These are phyloP conservation scores for Xerocomellus amylosporus DNA, from an alignment of 768 basidiomycete species.

Conservation along the genomic window DNA sequence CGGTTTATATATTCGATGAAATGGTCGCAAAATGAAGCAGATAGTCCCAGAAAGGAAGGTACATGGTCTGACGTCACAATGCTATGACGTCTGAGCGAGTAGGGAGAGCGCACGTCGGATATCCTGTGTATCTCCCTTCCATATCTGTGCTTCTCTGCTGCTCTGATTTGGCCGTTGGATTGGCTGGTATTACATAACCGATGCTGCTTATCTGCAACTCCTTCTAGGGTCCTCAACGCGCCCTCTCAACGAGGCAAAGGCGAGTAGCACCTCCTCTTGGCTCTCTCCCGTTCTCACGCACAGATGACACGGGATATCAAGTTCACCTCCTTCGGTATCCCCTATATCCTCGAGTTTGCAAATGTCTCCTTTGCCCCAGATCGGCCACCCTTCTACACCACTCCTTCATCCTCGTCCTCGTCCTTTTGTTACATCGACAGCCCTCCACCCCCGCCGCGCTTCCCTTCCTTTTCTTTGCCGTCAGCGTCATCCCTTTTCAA, in stretches of 20 bases:
- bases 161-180: not conserved
- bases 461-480: constrained; percentile 13
- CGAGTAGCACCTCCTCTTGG: not conserved
- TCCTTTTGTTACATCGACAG: constrained; percentile 31
- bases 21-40: constrained; percentile 2
- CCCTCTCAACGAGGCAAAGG: constrained; percentile 3
- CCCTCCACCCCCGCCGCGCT: constrained; percentile 14
- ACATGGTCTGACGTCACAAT: constrained; percentile 27
- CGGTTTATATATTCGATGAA: constrained; percentile 25
- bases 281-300: not conserved
- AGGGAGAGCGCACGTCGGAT: not conserved
- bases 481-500: constrained; percentile 27
- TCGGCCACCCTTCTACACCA: not conserved
- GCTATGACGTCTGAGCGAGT: not conserved
- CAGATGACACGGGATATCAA: constrained; percentile 26
- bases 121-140: too few species aligned
- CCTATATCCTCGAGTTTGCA: constrained; percentile 30
- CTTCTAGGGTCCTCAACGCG: too few species aligned
- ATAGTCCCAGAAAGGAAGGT: constrained; percentile 30
- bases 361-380: constrained; percentile 23
- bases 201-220: not conserved
- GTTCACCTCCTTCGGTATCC: constrained; percentile 30
- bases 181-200: constrained; percentile 2
- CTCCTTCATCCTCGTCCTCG: constrained; percentile 16
- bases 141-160: not conserved